These are phyloP conservation scores for Sisymbrium altissimum DNA, from an alignment of 345 rosid genomes.

Conservation along the genomic window DNA sequence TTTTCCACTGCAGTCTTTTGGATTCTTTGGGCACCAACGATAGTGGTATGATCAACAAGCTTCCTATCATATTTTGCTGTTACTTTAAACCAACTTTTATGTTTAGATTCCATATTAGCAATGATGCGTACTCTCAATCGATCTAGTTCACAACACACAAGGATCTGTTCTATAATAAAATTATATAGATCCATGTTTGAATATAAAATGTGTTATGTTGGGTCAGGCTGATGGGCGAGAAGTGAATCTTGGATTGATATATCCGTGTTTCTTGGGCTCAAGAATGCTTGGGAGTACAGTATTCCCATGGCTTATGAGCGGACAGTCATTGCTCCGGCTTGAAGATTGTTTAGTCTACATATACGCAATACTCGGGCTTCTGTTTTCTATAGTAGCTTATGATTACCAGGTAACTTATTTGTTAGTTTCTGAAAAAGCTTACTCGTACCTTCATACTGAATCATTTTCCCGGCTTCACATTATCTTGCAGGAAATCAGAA, in stretches of 20 bases:
- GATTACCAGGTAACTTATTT: conserved; percentile 77
- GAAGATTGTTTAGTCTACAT: conserved; percentile 78
- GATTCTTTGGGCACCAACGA: conserved; percentile 93
- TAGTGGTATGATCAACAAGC: conserved; percentile 65
- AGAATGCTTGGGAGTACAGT: conserved; percentile 93
- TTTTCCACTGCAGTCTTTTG: conserved; percentile 77
- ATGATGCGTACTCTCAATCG: neutral
- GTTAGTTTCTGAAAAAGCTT: neutral
- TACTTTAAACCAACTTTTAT: neutral
- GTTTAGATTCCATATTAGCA: neutral
- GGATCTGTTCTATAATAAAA: neutral
- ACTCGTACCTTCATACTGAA: neutral
- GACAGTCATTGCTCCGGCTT: conserved; percentile 56
- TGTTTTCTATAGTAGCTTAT: conserved; percentile 72
- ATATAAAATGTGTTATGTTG: neutral
- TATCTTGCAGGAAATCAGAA: conserved; percentile 74
- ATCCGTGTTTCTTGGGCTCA: conserved; percentile 80
- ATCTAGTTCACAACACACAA: neutral
- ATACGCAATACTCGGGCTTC: conserved; percentile 54
- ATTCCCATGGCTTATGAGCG: conserved; percentile 78
- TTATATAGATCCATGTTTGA: neutral
- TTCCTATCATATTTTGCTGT: neutral
- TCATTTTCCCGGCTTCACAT: neutral
- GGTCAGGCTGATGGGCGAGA: conserved; percentile 94
- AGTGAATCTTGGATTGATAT: conserved; percentile 76